Conservation (phyloP, 139 green algal species). For the Coelastrella sp. region DNA sequence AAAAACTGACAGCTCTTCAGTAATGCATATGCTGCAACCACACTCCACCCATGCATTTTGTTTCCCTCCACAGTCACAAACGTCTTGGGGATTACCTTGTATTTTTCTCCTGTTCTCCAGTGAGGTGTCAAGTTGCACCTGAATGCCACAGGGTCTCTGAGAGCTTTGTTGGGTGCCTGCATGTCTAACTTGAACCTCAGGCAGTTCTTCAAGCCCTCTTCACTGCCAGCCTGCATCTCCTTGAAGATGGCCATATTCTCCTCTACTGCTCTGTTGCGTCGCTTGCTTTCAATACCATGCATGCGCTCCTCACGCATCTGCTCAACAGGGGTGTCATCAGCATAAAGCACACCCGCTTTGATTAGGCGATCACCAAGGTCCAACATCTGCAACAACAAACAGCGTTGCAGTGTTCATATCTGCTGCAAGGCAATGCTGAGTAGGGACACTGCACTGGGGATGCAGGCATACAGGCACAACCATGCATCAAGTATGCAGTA, state of each 20-base stretch:
- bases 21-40: background rate
- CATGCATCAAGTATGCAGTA: too few species aligned
- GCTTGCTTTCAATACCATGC: conserved; percentile 80
- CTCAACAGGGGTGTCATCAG: conserved; percentile 95
- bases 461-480: too few species aligned
- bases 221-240: conserved; percentile 92
- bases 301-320: conserved; percentile 93
- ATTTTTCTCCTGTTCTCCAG: conserved; percentile 91
- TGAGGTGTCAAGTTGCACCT: conserved; percentile 94
- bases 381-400: background rate
- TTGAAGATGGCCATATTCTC: conserved; percentile 89
- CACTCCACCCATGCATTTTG: background rate
- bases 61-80: too few species aligned
- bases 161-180: conserved; percentile 82
- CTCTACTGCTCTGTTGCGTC: conserved; percentile 77
- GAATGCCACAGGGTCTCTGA: conserved; percentile 96
- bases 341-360: conserved; percentile 91
- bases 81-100: conserved; percentile 75
- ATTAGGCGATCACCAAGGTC: conserved; percentile 79
- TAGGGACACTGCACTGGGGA: too few species aligned
- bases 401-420: too few species aligned
- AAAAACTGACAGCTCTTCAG: too few species aligned
- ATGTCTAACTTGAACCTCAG: conserved; percentile 98
- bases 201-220: conserved; percentile 80
- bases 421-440: too few species aligned